Evolutionary conservation across 768 basidiomycete genomes (phyloP).

Genomic region (Suillus hirtellus): DNA sequence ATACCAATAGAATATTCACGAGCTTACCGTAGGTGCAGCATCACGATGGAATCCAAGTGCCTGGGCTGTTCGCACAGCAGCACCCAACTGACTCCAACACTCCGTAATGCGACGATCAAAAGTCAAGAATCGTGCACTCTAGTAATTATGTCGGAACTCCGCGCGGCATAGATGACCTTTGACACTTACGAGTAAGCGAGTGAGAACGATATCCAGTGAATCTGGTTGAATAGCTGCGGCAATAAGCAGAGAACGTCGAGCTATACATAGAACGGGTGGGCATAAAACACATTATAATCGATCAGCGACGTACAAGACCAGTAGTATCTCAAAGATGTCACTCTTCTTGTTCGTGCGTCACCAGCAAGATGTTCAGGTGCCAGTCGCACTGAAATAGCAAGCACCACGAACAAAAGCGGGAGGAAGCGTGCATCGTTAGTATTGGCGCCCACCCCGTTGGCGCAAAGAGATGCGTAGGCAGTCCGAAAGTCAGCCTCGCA

Average conservation of each 20-base stretch:
- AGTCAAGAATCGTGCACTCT: constrained; percentile 69
- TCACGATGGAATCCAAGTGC: constrained; percentile 92
- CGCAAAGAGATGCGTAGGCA: constrained; percentile 65
- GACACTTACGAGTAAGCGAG: constrained; percentile 67
- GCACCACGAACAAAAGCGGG: constrained; percentile 89
- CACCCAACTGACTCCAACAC: constrained; percentile 95
- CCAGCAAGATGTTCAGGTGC: constrained; percentile 86
- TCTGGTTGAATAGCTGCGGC: constrained; percentile 94
- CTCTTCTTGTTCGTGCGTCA: constrained; percentile 69
- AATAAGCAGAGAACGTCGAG: constrained; percentile 83
- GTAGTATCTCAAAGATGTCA: constrained; percentile 88
- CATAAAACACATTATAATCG: constrained; percentile 13
- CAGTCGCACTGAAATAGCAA: constrained; percentile 83
- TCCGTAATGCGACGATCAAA: constrained; percentile 88
- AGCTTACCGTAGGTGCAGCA: constrained; percentile 75
- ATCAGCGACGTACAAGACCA: constrained; percentile 79
- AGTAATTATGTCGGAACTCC: not conserved
- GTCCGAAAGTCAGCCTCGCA: constrained; percentile 81
- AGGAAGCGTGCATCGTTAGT: constrained; percentile 82
- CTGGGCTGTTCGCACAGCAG: constrained; percentile 90
- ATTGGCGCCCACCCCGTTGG: constrained; percentile 61
- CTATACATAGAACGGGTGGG: constrained; percentile 41
- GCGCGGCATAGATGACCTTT: not conserved
- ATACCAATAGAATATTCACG: not conserved
- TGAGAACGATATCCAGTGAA: constrained; percentile 88